phyloP scores from a whole-genome alignment of 306 rosid species.

The Delonix regia region DNA sequence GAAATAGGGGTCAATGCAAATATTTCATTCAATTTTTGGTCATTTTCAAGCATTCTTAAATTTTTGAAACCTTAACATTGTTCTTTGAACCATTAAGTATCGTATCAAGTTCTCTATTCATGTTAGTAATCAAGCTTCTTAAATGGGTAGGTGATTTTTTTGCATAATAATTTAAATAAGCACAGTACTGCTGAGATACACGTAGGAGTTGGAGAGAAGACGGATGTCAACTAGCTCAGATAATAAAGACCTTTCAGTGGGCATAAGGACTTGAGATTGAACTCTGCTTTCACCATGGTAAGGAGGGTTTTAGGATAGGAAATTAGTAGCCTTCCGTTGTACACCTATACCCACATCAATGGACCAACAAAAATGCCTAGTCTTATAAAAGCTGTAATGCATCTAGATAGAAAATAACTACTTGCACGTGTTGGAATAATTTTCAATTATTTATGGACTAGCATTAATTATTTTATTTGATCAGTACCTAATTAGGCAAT shows the following conservation, averaged over 20 bases:
- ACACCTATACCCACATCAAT: no score
- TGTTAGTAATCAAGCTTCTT: no score
- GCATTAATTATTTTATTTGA: no score
- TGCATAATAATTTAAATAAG: neutral
- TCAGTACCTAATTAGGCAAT: no score
- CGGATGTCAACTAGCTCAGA: neutral
- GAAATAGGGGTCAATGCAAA: neutral
- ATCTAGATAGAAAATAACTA: neutral
- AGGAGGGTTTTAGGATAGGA: neutral
- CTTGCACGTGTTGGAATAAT: no score
- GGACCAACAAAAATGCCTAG: neutral
- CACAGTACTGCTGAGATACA: neutral
- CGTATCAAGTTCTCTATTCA: no score
- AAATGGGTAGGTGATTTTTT: no score
- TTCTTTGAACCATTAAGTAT: neutral
- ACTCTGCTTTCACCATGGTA: neutral
- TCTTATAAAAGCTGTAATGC: neutral
- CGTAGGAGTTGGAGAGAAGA: neutral
- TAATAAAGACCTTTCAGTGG: neutral
- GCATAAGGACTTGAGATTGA: neutral
- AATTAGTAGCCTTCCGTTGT: neutral
- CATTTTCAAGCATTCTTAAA: neutral
- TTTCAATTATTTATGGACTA: no score
- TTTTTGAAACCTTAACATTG: neutral
- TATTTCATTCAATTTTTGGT: neutral